These are phyloP conservation scores for Herpomyces periplanetae DNA, from an alignment of 2,329 filamentous ascomycete species.

Conservation along the genomic window DNA sequence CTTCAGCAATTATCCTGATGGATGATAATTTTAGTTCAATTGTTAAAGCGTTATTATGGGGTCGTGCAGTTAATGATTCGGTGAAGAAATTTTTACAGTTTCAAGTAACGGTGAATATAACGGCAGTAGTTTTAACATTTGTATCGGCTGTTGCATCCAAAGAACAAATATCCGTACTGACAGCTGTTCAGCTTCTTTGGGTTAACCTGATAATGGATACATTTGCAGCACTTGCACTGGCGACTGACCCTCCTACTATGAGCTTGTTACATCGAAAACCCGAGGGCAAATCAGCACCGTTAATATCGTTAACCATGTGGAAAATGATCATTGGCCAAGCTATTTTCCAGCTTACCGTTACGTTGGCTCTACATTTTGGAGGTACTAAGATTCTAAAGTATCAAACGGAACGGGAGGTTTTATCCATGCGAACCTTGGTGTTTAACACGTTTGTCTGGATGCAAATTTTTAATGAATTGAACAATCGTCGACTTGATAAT, in stretches of 20 bases:
- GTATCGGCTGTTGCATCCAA: conserved; percentile 37
- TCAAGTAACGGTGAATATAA: conserved; percentile 61
- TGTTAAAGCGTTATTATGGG: conserved; percentile 45
- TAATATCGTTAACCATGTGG: conserved; percentile 81
- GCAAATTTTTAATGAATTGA: conserved; percentile 96
- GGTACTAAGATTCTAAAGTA: conserved; percentile 19
- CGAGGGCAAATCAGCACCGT: conserved; percentile 25
- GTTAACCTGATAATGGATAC: conserved; percentile 95
- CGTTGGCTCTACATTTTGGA: conserved; percentile 49
- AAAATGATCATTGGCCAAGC: conserved; percentile 94
- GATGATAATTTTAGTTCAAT: conserved; percentile 64
- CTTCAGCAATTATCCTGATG: conserved; percentile 51
- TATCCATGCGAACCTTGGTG: conserved; percentile 33
- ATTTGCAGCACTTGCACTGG: conserved; percentile 50
- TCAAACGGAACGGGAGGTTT: conserved; percentile 10
- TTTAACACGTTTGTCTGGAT: conserved; percentile 99
- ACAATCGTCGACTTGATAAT: conserved; percentile 80
- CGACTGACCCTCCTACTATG: conserved; percentile 54
- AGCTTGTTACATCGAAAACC: conserved; percentile 44
- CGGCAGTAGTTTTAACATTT: conserved; percentile 52
- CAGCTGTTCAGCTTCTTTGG: conserved; percentile 68
- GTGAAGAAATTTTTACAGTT: conserved; percentile 31
- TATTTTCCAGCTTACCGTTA: conserved; percentile 41
- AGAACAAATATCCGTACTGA: conserved; percentile 32
- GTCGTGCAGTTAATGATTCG: conserved; percentile 26